These are phyloP conservation scores for Ceratocystis destructans DNA, from an alignment of 2,329 filamentous ascomycete genomes.

Conservation along the genomic window DNA sequence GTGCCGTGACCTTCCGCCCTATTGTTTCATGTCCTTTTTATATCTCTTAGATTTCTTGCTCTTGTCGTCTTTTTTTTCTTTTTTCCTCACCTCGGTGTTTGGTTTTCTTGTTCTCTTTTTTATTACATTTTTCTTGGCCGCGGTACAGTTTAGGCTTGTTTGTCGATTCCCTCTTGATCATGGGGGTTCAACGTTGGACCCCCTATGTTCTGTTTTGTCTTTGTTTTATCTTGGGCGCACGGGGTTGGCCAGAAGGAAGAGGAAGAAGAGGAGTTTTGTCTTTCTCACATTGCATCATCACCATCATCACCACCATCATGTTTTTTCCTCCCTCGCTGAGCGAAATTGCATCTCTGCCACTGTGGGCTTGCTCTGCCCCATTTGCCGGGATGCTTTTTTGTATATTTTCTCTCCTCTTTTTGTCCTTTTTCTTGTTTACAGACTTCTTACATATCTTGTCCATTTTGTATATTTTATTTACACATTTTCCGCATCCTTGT, in stretches of 20 bases:
- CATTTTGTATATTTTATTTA: constrained; percentile 8
- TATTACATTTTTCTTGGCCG: not conserved
- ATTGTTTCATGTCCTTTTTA: not conserved
- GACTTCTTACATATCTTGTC: constrained; percentile 2
- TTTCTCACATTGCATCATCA: constrained; percentile 6
- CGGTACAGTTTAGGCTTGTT: not conserved
- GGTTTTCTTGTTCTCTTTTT: not conserved
- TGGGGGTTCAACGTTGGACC: not conserved
- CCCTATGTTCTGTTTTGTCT: not conserved
- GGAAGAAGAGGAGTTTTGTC: not conserved
- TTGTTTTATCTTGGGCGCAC: not conserved
- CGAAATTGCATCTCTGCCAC: constrained; percentile 1
- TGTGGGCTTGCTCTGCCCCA: not conserved
- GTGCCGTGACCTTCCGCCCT: not conserved
- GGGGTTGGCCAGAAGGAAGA: not conserved
- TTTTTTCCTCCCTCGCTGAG: constrained; percentile 2
- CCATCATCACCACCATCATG: constrained; percentile 7
- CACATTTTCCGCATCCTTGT: constrained; percentile 3
- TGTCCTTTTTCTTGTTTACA: not conserved
- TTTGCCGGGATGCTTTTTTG: not conserved
- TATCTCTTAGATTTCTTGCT: not conserved
- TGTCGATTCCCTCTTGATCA: not conserved
- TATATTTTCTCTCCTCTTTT: constrained; percentile 1
- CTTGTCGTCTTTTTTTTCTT: not conserved
- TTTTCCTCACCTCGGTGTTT: not conserved